Evolutionary conservation across 148 eudicot species (phyloP), one percentile per base, ranked within the genome.

Genomic region (Rhododendron henanense): DNA sequence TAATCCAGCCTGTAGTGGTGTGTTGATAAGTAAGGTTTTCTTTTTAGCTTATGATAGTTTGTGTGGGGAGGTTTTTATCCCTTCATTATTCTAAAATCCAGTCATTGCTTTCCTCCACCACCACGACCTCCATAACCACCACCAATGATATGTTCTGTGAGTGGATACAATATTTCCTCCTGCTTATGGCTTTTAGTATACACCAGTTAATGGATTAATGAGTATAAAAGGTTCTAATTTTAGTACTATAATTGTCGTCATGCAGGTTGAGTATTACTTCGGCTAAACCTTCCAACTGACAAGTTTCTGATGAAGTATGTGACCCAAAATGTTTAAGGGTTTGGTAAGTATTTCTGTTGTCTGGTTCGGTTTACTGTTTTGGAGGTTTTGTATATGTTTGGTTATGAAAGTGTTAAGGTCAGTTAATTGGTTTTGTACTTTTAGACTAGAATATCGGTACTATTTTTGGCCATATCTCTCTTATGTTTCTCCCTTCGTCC

Each of bases 251-350:
- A 65, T 78, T 90, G 77, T 86, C 50, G 51, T 85, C 85, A 10
- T 90, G 88, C 92, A 96, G 99, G 98, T 95, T 77, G 99, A 96
- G 84, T 96, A 94, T 87, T 96, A 96, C 90, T 95, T 96, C 81
- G 91, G 99, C 74, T 92, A 90, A 96, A 95, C 87, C 88, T 95
- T 80, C 93, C 92, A 65, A 91, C 63, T 71, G 99, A 96, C 93
- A 93, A 93, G 87, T 96, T 92, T 87, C 78, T 96, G 89, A 65
- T 96, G 97, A 94, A 91, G 84, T 88, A 94, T 81, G 81, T 95
- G 82, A 90, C 89, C 50, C 93, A 89, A 87, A 91, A 94, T 83
- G 92, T 81, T 81, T 88, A 89, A 80, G 97, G 98, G 10, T 96
- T 85, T 91, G 98, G 99, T 93, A 84, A 88, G 94, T 90, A 44